Base-by-base conservation (phyloP, 2,329 filamentous ascomycete species). In the Dactylellina cionopaga region DNA sequence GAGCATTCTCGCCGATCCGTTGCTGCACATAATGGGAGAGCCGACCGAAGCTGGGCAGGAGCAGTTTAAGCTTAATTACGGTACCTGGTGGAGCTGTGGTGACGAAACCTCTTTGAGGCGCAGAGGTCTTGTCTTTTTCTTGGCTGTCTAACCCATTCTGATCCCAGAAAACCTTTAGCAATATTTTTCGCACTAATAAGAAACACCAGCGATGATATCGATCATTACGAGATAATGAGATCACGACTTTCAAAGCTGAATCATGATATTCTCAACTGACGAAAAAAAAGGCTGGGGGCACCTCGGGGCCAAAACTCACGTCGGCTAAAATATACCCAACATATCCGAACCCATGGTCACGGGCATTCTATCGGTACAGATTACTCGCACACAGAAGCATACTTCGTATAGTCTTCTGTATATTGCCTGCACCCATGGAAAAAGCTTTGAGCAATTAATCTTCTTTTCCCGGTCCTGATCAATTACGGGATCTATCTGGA, bases 381-480 rank as follows among this genome's bases (percentile, higher is more conserved):
- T n/a, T n/a, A n/a, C n/a, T n/a, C n/a, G n/a, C n/a, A n/a, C n/a
- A n/a, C n/a, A n/a, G n/a, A n/a, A n/a, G n/a, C n/a, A n/a, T n/a
- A n/a, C n/a, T n/a, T n/a, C n/a, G n/a, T n/a, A n/a, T 33, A 13
- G 31, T 6, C 13, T 33, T 33, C 31, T 33, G 31, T 13, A 33
- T 39, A 39, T 15, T 39, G 35, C 39, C 39, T 5, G 4, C 39
- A 43, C 43, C 43, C 43, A 47, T 47, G 43, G 9, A 3, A 31
- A 13, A 7, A 15, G 17, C 17, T 17, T 51, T 55, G 51, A 55
- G 51, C 51, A 55, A 55, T 55, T 55, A 41, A 55, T 55, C 25
- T 55, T 10, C 22, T 13, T 33, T 5, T 11, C 22, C 22, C 22
- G n/a, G 35, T 41, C 51, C 51, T 55, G 33, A 39, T 11, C 46